These are phyloP conservation scores for Ambispora gerdemannii DNA, from an alignment of 192 early-diverging fungal genomes.

Conservation along the genomic window DNA sequence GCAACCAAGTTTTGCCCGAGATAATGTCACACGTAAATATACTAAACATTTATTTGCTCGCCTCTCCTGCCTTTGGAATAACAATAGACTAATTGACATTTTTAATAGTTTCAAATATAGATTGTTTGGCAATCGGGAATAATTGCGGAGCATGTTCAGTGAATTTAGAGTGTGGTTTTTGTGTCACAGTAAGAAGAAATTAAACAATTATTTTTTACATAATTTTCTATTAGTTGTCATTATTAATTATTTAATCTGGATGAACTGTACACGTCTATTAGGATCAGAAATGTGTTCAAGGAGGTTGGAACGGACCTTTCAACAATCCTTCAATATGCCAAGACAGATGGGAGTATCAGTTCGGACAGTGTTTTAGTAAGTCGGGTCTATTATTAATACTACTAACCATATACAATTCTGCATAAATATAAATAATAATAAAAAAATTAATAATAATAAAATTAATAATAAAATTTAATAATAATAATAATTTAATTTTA, in stretches of 20 bases:
- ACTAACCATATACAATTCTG: too few relatives aligned
- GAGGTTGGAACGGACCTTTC: constrained; percentile 20
- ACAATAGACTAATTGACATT: background rate
- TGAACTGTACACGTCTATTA: background rate
- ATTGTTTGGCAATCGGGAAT: constrained; percentile 7
- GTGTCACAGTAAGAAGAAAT: constrained; percentile 3
- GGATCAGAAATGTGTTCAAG: constrained; percentile 23
- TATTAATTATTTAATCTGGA: background rate
- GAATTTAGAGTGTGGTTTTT: constrained; percentile 26
- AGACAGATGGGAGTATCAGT: constrained; percentile 27
- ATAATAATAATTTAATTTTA: background rate
- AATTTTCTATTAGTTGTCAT: background rate
- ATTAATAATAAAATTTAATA: too few relatives aligned
- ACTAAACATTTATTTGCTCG: background rate
- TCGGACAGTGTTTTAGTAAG: constrained; percentile 31
- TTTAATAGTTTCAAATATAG: constrained; percentile 13
- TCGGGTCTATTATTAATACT: background rate
- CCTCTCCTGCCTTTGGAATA: background rate
- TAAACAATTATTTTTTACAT: background rate
- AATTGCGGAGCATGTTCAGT: constrained; percentile 24
- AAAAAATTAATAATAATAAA: too few relatives aligned
- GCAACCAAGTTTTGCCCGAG: background rate
- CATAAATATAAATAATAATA: too few relatives aligned
- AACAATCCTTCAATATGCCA: background rate
- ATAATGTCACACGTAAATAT: constrained; percentile 17